Conservation (phyloP, 2,329 filamentous ascomycete species). For the Immersiporthe knoxdaviesiana region DNA sequence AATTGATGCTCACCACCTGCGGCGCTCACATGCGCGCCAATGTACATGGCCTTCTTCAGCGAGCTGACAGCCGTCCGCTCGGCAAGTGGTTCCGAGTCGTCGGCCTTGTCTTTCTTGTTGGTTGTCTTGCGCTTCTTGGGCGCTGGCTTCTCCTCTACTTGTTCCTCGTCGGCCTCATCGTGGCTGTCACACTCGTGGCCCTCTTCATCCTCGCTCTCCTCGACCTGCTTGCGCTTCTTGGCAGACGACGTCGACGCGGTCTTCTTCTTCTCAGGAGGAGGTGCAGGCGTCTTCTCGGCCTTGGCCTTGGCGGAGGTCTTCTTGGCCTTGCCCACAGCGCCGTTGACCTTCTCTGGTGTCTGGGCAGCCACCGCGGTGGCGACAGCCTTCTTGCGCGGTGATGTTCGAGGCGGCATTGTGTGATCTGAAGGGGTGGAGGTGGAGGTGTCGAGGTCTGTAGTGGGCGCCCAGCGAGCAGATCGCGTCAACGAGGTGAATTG, state of each 20-base stretch:
- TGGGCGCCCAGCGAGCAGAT: not conserved
- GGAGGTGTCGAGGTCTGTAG: not conserved
- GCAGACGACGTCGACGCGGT: not conserved
- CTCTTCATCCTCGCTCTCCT: constrained; percentile 34
- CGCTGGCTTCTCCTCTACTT: constrained; percentile 36
- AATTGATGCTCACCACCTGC: constrained; percentile 69
- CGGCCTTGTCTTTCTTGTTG: constrained; percentile 41
- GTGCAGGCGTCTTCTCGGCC: constrained; percentile 30
- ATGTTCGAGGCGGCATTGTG: constrained; percentile 27
- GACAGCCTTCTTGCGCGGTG: constrained; percentile 30
- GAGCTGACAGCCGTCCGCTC: constrained; percentile 65
- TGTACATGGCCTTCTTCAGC: constrained; percentile 72
- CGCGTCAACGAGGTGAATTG: not conserved
- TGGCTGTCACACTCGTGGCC: constrained; percentile 32
- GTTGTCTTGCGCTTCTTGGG: constrained; percentile 50
- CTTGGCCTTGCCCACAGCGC: constrained; percentile 31
- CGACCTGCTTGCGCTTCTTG: constrained; percentile 34
- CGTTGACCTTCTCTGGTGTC: constrained; percentile 29
- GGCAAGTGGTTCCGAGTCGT: constrained; percentile 64
- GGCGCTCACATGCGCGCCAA: constrained; percentile 89
- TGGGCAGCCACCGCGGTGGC: constrained; percentile 32
- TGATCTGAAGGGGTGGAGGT: not conserved
- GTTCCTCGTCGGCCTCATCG: constrained; percentile 20
- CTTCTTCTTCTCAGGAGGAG: constrained; percentile 31
- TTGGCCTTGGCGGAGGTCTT: constrained; percentile 39